These are phyloP conservation scores for Aspergillus sp. DNA, from an alignment of 2,329 filamentous ascomycete genomes.

Conservation along the genomic window DNA sequence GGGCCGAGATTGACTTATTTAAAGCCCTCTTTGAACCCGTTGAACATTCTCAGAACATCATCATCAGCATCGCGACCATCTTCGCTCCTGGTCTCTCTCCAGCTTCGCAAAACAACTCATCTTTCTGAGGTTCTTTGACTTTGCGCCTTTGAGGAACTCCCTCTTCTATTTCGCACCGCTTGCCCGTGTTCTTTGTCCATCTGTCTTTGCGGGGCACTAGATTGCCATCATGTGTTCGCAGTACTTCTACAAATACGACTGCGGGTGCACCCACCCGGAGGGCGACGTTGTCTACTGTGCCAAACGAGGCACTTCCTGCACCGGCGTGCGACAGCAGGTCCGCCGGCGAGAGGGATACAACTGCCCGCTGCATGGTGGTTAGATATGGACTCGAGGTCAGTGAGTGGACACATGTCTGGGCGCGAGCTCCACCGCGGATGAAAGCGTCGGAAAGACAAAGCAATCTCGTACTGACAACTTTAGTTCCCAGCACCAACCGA, in stretches of 20 bases:
- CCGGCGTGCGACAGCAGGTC: conserved; percentile 31
- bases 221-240: conserved; percentile 33
- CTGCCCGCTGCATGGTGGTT: conserved; percentile 30
- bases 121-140: not conserved
- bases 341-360: conserved; percentile 31
- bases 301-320: conserved; percentile 29
- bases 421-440: not conserved
- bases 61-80: conserved; percentile 14
- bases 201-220: not conserved
- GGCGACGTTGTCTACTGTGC: conserved; percentile 34
- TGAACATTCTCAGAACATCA: conserved; percentile 11
- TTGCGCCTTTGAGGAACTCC: not conserved
- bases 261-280: conserved; percentile 33
- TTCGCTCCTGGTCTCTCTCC: conserved; percentile 1
- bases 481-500: not conserved
- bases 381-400: conserved; percentile 3
- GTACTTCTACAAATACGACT: conserved; percentile 37
- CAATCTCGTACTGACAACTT: not conserved
- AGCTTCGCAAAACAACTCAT: not conserved
- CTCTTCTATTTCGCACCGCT: conserved; percentile 1
- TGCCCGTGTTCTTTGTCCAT: not conserved
- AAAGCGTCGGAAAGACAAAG: not conserved
- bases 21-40: conserved; percentile 18
- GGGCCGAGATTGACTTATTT: conserved; percentile 17
- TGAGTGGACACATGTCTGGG: not conserved